Conservation (phyloP, 331 rosid species). For the Pyrus hybrid region DNA sequence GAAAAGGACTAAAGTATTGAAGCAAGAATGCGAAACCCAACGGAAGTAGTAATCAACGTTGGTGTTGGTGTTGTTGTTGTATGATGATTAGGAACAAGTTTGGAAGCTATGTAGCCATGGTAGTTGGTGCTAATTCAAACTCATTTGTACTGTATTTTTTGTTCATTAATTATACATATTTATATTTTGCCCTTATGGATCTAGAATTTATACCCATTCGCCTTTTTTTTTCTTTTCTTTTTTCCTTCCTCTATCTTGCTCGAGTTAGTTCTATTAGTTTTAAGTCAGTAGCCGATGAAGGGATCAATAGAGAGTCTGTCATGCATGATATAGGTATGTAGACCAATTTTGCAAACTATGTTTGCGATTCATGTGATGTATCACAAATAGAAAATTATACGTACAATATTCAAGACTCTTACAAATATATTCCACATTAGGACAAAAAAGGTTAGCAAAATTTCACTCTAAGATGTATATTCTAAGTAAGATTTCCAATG, state of each 20-base stretch:
- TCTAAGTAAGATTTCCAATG: neutral
- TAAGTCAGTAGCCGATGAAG: neutral
- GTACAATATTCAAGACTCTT: too few species aligned
- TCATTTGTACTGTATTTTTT: neutral
- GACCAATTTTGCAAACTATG: too few species aligned
- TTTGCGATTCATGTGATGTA: too few species aligned
- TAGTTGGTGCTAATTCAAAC: neutral
- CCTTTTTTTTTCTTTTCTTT: neutral
- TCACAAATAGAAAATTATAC: too few species aligned
- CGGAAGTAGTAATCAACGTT: conserved; percentile 3
- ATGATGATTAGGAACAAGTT: neutral
- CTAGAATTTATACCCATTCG: too few species aligned
- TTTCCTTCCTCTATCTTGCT: neutral
- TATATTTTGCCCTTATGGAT: neutral
- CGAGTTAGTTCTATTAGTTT: neutral
- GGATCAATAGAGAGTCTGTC: neutral
- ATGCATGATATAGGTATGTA: neutral
- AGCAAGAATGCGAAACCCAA: conserved; percentile 32
- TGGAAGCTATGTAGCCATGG: neutral
- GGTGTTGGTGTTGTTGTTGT: neutral
- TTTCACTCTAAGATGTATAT: neutral
- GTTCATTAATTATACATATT: neutral
- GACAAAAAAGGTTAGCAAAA: too few species aligned
- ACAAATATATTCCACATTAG: too few species aligned
- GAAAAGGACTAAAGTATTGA: conserved; percentile 21